A percentile compares a stretch with the other conserved stretches of the same genome.
Evolutionary conservation across 352 stramenopile genomes (phyloP).

Genomic region (Hyaloperonospora arabidopsidis): DNA sequence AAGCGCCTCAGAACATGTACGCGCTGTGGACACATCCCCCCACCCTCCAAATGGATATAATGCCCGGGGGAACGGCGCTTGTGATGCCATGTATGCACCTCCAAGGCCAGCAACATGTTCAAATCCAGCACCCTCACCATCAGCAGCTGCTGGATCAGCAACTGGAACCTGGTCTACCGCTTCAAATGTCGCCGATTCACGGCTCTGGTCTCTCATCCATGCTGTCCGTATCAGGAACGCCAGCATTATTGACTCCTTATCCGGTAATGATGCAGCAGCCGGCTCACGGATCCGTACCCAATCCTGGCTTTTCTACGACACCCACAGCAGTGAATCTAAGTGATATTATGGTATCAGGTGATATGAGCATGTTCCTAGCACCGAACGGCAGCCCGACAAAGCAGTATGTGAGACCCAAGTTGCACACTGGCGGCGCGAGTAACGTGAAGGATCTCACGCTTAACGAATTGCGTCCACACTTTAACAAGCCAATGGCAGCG

Average conservation of each 20-base stretch:
- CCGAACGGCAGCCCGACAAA: slow-evolving; percentile 35
- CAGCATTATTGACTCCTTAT: slow-evolving; percentile 27
- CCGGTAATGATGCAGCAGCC: slow-evolving; percentile 29
- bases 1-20: slow-evolving; percentile 52
- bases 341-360: slow-evolving; percentile 42
- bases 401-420: slow-evolving; percentile 38
- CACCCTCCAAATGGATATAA: slow-evolving; percentile 22
- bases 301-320: slow-evolving; percentile 23
- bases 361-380: slow-evolving; percentile 34
- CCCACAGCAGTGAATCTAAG: slow-evolving; percentile 27
- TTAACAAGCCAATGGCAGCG: slow-evolving; percentile 79
- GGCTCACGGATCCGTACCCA: slow-evolving; percentile 12
- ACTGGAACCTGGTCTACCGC: slow-evolving; percentile 11
- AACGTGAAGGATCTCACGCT: slow-evolving; percentile 75
- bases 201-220: slow-evolving; percentile 22
- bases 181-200: slow-evolving; percentile 28
- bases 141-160: slow-evolving; percentile 24
- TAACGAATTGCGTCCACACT: slow-evolving; percentile 73
- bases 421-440: slow-evolving; percentile 31
- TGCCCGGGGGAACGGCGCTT: slow-evolving; percentile 21
- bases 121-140: slow-evolving; percentile 34
- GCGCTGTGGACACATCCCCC: slow-evolving; percentile 30
- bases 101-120: slow-evolving; percentile 25
- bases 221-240: slow-evolving; percentile 24
- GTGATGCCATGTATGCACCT: slow-evolving; percentile 36